Percentiles rank a stretch among this genome's conserved stretches.
Evolutionary conservation across 139 green algal species (phyloP).

Genomic region (Volvox reticuliferus): DNA sequence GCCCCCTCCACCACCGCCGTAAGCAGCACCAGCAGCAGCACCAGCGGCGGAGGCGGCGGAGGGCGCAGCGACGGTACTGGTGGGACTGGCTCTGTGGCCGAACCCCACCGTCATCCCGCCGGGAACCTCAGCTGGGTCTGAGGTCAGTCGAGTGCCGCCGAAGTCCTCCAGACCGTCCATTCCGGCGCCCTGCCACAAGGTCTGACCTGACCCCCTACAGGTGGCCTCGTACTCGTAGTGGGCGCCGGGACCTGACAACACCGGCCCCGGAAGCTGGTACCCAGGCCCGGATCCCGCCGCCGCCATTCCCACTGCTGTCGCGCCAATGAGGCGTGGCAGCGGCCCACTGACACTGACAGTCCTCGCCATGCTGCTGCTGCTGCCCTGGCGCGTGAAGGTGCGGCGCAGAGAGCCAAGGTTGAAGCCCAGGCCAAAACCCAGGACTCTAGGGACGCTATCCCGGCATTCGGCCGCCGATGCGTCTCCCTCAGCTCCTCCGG

Average conservation of each 20-base stretch:
- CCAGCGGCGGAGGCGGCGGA: no score
- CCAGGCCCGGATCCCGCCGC: not conserved
- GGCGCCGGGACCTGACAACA: not conserved
- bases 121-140: not conserved
- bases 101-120: not conserved
- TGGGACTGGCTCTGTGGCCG: not conserved
- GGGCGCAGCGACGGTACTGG: no score
- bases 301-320: not conserved
- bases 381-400: constrained; percentile 11
- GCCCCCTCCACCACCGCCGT: not conserved
- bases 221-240: not conserved
- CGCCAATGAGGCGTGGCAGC: not conserved
- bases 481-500: not conserved
- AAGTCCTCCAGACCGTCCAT: not conserved
- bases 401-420: constrained; percentile 1
- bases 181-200: not conserved
- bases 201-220: not conserved
- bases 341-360: not conserved
- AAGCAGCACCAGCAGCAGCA: not conserved
- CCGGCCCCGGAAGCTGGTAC: not conserved
- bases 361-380: not conserved
- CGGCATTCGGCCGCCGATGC: not conserved
- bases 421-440: not conserved
- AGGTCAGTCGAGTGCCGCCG: not conserved
- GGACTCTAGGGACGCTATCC: not conserved